Evolutionary conservation across 768 basidiomycete species (phyloP), one percentile per base, ranked within the genome.

Genomic region (Trametes meyenii): DNA sequence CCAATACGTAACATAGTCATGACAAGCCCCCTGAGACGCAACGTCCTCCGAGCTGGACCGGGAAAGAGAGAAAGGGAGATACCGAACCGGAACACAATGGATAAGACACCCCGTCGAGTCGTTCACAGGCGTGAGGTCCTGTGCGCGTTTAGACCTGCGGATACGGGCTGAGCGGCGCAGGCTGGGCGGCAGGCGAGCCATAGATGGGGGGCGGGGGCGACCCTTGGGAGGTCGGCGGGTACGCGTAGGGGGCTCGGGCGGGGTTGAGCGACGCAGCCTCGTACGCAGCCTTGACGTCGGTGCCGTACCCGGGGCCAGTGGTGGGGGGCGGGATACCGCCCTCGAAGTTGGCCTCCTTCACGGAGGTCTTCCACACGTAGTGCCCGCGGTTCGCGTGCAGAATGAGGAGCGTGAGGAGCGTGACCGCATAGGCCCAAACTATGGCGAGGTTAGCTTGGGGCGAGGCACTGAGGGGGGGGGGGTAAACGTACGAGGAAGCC

Each of bases 401-500:
- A 50, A 67, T 62, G 42, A 63, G 48, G 23, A 67, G n/a, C 35
- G 62, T 46, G 44, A 67, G 58, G 33, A 67, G 55, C 33, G 52
- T 35, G 60, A 49, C 40, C n/a, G 63, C 60, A 35, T 67, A 67
- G 0, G 23, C 58, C 58, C 63, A 57, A 14, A 67, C 66, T 67
- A 52, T 12, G 39, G 39, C 16, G 13, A 23, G 45, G 45, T 19
- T 19, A 21, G 17, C 35, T 4, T 23, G 21, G 6, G 13, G 39
- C 2, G 42, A 10, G 29, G 13, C 36, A 11, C 26, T 19, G 40
- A 39, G n/a, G 17, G 10, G 10, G 23, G 33, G 5, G 36, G 23
- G 14, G 16, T n/a, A 21, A 19, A 62, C 63, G 50, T 35, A 73
- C 70, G 58, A 3, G 63, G 26, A 52, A 69, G 61, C 70, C 66